These are phyloP conservation scores for Boletus vermiculosoides DNA, from an alignment of 768 basidiomycete genomes.

Conservation along the genomic window DNA sequence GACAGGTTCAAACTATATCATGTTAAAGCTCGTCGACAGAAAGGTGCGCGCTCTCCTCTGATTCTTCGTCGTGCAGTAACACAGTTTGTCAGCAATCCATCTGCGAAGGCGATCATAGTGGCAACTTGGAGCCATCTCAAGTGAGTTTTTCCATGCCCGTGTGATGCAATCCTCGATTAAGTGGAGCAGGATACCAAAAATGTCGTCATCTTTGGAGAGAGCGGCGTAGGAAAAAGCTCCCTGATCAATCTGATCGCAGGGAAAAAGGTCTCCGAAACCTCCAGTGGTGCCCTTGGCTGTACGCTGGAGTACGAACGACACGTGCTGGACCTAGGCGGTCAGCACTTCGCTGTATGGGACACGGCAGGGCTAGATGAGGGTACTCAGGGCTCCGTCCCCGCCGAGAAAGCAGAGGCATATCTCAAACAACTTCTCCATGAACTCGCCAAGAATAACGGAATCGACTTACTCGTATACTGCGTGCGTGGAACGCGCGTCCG, in stretches of 20 bases:
- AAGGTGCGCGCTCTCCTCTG: constrained; percentile 13
- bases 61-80: constrained; percentile 11
- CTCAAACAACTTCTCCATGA: constrained; percentile 36
- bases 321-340: constrained; percentile 16
- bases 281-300: constrained; percentile 34
- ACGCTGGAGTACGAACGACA: constrained; percentile 34
- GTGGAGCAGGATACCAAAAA: constrained; percentile 27
- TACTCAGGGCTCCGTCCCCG: constrained; percentile 24
- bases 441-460: constrained; percentile 34
- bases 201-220: constrained; percentile 43
- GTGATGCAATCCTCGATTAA: not conserved
- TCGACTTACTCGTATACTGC: constrained; percentile 42
- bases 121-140: not conserved
- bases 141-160: constrained; percentile 8
- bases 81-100: constrained; percentile 5
- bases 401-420: constrained; percentile 31
- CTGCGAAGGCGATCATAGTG: not conserved
- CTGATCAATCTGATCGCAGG: constrained; percentile 43
- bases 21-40: not conserved
- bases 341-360: constrained; percentile 32
- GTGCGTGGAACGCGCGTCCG: constrained; percentile 40
- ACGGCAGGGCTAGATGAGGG: constrained; percentile 36
- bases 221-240: constrained; percentile 44
- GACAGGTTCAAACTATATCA: not conserved
- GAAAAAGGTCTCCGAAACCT: constrained; percentile 25